phyloP scores from a whole-genome alignment of 148 eudicot genomes.

The Chenopodium berlandieri region DNA sequence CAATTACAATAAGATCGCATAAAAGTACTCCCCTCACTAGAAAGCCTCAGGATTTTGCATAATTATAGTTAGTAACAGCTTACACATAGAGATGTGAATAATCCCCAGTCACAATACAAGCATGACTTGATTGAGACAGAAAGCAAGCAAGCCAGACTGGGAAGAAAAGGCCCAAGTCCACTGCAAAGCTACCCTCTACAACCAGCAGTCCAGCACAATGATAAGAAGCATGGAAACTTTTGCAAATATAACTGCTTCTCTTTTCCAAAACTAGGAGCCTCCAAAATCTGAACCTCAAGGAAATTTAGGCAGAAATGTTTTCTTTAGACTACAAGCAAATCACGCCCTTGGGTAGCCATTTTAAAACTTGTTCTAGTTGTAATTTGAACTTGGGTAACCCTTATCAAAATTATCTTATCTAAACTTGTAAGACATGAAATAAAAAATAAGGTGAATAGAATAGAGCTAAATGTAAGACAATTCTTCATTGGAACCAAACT shows the following conservation, averaged over 20 bases:
- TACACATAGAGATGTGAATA: neutral
- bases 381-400: too few species aligned
- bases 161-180: neutral
- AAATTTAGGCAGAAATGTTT: too few species aligned
- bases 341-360: too few species aligned
- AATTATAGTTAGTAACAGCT: neutral
- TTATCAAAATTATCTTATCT: too few species aligned
- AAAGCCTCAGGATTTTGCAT: neutral
- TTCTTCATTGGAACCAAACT: too few species aligned
- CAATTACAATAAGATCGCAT: too few species aligned
- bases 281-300: neutral
- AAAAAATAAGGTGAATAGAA: too few species aligned
- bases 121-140: neutral
- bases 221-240: neutral
- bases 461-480: too few species aligned
- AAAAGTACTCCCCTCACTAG: neutral
- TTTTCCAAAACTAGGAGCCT: neutral
- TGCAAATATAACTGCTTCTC: neutral
- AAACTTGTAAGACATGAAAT: too few species aligned
- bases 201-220: neutral
- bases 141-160: too few species aligned
- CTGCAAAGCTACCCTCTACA: neutral
- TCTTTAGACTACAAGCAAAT: too few species aligned
- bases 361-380: too few species aligned
- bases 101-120: neutral